phyloP scores from a whole-genome alignment of 257 asterid genomes.

The Knoxia roxburghii region DNA sequence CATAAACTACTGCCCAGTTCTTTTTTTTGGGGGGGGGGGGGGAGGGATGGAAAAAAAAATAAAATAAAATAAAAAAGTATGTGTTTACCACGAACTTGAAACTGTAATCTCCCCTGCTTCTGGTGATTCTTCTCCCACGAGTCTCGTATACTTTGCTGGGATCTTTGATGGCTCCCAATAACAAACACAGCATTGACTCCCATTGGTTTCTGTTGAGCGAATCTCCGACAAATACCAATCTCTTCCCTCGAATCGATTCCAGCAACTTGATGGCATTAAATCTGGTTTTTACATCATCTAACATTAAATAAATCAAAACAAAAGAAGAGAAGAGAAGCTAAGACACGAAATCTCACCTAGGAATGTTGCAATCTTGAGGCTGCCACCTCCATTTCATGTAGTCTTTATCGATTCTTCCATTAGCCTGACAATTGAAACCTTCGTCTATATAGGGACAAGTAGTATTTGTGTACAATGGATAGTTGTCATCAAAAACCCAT shows the following conservation, averaged over 20 bases:
- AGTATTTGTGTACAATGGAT: slow-evolving; percentile 64
- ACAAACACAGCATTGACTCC: slow-evolving; percentile 91
- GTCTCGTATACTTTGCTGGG: slow-evolving; percentile 79
- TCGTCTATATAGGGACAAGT: slow-evolving; percentile 86
- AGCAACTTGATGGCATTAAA: slow-evolving; percentile 79
- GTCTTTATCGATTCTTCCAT: slow-evolving; percentile 65
- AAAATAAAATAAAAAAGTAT: no score
- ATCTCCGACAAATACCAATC: slow-evolving; percentile 88
- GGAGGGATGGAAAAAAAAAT: no score
- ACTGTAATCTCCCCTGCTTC: slow-evolving; percentile 66
- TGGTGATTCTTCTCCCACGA: slow-evolving; percentile 74
- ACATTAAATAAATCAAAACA: no score
- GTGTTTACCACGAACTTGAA: slow-evolving; percentile 80
- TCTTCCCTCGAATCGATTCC: slow-evolving; percentile 75
- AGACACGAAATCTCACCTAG: slow-evolving; percentile 39
- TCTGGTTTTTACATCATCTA: no score
- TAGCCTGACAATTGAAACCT: slow-evolving; percentile 72
- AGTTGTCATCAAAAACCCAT: slow-evolving; percentile 74
- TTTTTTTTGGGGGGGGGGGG: no score
- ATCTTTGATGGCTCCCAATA: slow-evolving; percentile 67
- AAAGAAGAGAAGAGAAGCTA: not conserved
- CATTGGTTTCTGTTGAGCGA: slow-evolving; percentile 87
- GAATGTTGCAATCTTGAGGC: slow-evolving; percentile 75
- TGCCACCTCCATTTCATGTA: slow-evolving; percentile 98
- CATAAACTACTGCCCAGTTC: no score